Base-by-base conservation (phyloP, 768 basidiomycete genomes). In the Leccinum uliginosum region DNA sequence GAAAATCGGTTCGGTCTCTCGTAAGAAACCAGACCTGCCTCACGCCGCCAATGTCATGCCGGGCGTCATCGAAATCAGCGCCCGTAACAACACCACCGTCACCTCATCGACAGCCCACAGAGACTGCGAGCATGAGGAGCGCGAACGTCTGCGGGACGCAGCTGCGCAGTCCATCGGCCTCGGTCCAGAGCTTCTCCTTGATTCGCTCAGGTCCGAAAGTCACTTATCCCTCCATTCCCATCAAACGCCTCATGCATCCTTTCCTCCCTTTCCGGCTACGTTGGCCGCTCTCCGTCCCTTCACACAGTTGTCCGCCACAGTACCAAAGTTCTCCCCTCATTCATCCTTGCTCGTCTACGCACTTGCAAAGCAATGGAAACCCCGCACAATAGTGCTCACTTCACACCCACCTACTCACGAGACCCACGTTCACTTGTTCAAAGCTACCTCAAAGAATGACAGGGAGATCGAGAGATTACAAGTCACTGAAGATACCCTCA, bases 141-240 rank as follows among this genome's bases (percentile, higher is more conserved):
- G 90, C 10, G 82, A 87, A 59, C 81, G 87, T n/a, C 73, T 92
- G 30, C 76, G 88, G 30, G 85, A 87, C 54, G 83, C 81, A 38
- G 90, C 90, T 17, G 90, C 89, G 0, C 84, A 89, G 64, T 82
- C 86, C 12, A 84, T 92, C 48, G 90, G 90, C 6, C 75, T 91
- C 30, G 80, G 76, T 54, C 80, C 82, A 10, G 78, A 78, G 32
- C 74, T 83, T 45, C 65, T 79, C n/a, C 76, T 79, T 24, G 68
- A 73, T 32, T 60, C 72, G 5, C 71, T 68, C 59, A 62, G 46
- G 46, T 59, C 60, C 6, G 53, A 61, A 1, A 58, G 62, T 45
- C 54, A 27, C 0, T 55, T 59, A 3, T 64, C 61, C 1, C 27
- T 66, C 4, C 62, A 61, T 43, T 65, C 59, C 4, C 74, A 57